Percentiles rank a stretch among this genome's conserved stretches.
phyloP scores from a whole-genome alignment of 73 alveolate genomes.

The Blepharisma japonicum region DNA sequence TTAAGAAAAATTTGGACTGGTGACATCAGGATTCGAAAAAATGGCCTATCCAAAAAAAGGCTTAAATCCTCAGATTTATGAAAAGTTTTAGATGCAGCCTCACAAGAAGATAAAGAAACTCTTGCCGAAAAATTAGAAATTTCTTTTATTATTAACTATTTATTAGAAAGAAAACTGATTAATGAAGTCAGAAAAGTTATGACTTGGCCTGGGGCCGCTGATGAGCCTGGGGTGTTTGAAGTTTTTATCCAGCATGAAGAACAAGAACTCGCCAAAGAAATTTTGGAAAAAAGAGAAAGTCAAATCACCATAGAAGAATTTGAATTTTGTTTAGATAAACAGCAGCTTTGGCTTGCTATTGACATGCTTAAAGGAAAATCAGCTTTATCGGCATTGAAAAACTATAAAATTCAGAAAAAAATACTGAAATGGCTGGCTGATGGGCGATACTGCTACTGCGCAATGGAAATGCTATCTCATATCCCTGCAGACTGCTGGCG shows the following conservation, averaged over 20 bases:
- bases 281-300: neutral
- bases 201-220: constrained; percentile 34
- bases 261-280: constrained; percentile 1
- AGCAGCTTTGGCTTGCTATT: neutral
- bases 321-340: neutral
- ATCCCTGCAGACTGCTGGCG: neutral
- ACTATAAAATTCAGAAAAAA: neutral
- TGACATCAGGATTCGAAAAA: neutral
- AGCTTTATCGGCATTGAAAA: neutral
- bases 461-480: neutral
- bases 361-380: constrained; percentile 27
- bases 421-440: constrained; percentile 1
- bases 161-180: neutral
- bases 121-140: neutral
- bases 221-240: neutral
- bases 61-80: neutral
- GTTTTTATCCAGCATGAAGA: constrained; percentile 1
- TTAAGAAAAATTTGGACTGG: constrained; percentile 31
- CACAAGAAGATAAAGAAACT: neutral
- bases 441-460: neutral
- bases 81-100: neutral
- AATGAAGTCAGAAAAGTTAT: constrained; percentile 18
- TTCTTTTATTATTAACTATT: neutral
- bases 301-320: neutral
- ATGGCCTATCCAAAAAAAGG: neutral